Percentiles rank a stretch among this genome's conserved stretches.
phyloP scores from a whole-genome alignment of 257 asterid genomes.

The Schizonepeta tenuifolia region DNA sequence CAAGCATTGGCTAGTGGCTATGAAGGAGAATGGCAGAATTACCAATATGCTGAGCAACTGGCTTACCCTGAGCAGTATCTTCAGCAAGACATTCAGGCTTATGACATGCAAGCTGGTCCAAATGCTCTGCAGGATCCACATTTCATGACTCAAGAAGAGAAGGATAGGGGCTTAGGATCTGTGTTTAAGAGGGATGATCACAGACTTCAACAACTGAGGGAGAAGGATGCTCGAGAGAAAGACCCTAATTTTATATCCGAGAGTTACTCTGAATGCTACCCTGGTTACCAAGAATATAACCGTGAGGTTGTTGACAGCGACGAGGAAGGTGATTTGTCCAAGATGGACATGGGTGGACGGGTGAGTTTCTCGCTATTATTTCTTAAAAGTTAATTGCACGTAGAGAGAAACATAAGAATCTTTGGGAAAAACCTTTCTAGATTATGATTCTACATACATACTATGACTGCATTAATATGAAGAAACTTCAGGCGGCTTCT shows the following conservation, averaged over 20 bases:
- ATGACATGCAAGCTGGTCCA: constrained; percentile 69
- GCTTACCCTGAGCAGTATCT: constrained; percentile 90
- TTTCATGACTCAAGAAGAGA: constrained; percentile 96
- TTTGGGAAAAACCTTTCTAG: not conserved
- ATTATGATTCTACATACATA: not conserved
- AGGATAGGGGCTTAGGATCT: constrained; percentile 97
- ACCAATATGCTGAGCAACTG: constrained; percentile 85
- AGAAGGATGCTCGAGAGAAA: constrained; percentile 94
- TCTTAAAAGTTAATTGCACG: not conserved
- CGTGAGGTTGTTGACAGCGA: constrained; percentile 96
- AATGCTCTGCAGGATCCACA: constrained; percentile 67
- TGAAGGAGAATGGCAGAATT: constrained; percentile 93
- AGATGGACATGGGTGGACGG: constrained; percentile 99
- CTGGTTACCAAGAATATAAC: constrained; percentile 96
- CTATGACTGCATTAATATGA: not conserved
- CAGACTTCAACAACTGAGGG: constrained; percentile 91
- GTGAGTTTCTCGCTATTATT: constrained; percentile 51
- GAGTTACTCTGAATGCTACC: constrained; percentile 99
- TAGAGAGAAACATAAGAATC: not conserved
- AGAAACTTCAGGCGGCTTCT: not conserved
- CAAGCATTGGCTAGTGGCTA: constrained; percentile 75
- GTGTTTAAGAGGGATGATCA: constrained; percentile 98
- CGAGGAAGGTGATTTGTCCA: constrained; percentile 92
- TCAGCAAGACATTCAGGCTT: constrained; percentile 74
- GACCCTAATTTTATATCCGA: constrained; percentile 98